These are phyloP conservation scores for Leishmania aethiopica DNA, from an alignment of 208 protist genomes.

Conservation along the genomic window DNA sequence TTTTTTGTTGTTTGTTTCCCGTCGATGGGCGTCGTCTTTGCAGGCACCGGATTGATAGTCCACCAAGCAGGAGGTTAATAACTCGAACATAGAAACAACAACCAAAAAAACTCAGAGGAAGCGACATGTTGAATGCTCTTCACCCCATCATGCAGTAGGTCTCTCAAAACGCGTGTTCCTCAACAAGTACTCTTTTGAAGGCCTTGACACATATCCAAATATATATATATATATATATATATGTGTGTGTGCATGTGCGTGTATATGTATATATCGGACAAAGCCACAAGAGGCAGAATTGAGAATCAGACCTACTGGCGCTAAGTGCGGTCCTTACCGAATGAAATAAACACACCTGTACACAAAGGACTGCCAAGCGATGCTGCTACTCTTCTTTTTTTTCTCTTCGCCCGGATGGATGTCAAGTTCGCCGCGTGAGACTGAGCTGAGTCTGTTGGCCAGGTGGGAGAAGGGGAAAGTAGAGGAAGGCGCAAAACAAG, in stretches of 20 bases:
- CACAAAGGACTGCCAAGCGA: background rate
- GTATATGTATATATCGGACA: background rate
- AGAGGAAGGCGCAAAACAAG: slow-evolving; percentile 2
- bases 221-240: background rate
- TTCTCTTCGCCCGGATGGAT: background rate
- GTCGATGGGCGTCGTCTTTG: background rate
- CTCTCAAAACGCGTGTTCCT: background rate
- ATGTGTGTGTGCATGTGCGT: no score
- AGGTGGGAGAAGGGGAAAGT: background rate
- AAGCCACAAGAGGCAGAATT: background rate
- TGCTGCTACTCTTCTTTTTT: background rate
- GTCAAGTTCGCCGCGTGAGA: background rate
- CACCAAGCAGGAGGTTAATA: background rate
- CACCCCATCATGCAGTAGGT: background rate
- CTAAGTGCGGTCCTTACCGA: background rate
- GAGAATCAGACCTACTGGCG: background rate
- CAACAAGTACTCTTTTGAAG: background rate
- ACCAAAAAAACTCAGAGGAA: background rate
- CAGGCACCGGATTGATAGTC: background rate
- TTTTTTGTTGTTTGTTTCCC: background rate
- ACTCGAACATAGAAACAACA: background rate
- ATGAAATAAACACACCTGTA: background rate
- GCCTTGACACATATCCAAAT: background rate
- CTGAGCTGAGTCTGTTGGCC: background rate
- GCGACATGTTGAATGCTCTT: background rate